Evolutionary conservation across 2,329 filamentous ascomycete species (phyloP), one percentile per base, ranked within the genome.

Genomic region (Pseudocercospora musae): DNA sequence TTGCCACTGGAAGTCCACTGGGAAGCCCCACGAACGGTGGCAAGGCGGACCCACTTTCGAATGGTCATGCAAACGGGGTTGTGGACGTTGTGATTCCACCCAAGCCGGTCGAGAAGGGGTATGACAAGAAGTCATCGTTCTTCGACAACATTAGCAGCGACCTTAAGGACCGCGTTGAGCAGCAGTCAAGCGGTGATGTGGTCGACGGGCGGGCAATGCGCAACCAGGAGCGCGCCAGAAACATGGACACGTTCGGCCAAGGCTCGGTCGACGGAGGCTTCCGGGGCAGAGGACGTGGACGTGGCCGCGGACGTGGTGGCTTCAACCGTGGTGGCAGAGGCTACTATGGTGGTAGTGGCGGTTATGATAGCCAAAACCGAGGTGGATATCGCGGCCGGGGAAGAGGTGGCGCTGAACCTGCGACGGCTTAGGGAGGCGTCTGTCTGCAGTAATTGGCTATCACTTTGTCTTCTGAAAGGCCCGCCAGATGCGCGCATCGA

Each of bases 71-170:
- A 0, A 64, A 59, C 18, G 65, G 64, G 23, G 60, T 81, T 40
- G 76, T 82, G 1, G 74, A 78, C 13, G 77, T 82, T 1, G 77
- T 81, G 13, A 78, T 80, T 11, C 82, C 81, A 6, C 62, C 66
- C 8, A 68, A 69, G 59, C 72, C 77, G 8, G 72, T 76, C 20
- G 78, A 81, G 37, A 75, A 78, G 29, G 84, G 86, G 0, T 99
- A 99, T 79, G 94, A 97, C 81, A 96, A 92, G 78, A 84, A 88
- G 4, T 87, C 81, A 3, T 96, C 92, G 1, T 99, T 99, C 82
- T 99, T 99, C 74, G 95, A 99, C 78, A 97, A 99, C 77, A 97
- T 99, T 67, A 96, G 92, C 0, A 96, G 91, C 68, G 95, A 99
- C 75, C 85, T 91, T 65, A 96, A 90, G 76, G 95, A 99, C 68